phyloP scores from a whole-genome alignment of 2,329 filamentous ascomycete species.

The Zymoseptoria pseudotritici region DNA sequence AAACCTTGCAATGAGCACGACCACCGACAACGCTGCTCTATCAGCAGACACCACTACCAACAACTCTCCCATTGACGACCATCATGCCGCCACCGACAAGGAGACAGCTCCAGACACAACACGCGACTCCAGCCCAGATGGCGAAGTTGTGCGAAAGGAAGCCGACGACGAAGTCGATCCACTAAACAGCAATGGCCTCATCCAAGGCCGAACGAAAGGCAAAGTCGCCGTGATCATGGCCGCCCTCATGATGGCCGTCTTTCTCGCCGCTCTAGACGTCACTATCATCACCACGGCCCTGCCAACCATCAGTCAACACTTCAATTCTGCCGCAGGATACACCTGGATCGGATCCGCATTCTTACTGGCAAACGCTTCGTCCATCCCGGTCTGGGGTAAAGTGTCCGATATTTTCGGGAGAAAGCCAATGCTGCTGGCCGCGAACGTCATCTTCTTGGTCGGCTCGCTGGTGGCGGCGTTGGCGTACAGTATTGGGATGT shows the following conservation, averaged over 20 bases:
- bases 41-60: background rate
- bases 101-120: background rate
- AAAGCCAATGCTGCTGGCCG: constrained; percentile 53
- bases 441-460: constrained; percentile 48
- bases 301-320: constrained; percentile 30
- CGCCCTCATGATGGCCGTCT: constrained; percentile 46
- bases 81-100: background rate
- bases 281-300: constrained; percentile 16
- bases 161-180: constrained; percentile 14
- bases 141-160: constrained; percentile 10
- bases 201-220: constrained; percentile 24
- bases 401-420: constrained; percentile 45
- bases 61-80: background rate
- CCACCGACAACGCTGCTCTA: background rate
- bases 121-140: constrained; percentile 9
- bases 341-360: constrained; percentile 49
- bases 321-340: constrained; percentile 45
- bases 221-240: constrained; percentile 45
- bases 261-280: constrained; percentile 54
- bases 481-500: constrained; percentile 52
- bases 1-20: background rate
- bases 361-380: constrained; percentile 37
- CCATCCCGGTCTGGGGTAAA: constrained; percentile 28
- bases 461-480: constrained; percentile 55
- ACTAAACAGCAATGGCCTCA: constrained; percentile 15